A percentile compares a stretch with the other conserved stretches of the same genome.
Evolutionary conservation across 2,329 filamentous ascomycete species (phyloP).

Genomic region (Hyphodiscus sp.): DNA sequence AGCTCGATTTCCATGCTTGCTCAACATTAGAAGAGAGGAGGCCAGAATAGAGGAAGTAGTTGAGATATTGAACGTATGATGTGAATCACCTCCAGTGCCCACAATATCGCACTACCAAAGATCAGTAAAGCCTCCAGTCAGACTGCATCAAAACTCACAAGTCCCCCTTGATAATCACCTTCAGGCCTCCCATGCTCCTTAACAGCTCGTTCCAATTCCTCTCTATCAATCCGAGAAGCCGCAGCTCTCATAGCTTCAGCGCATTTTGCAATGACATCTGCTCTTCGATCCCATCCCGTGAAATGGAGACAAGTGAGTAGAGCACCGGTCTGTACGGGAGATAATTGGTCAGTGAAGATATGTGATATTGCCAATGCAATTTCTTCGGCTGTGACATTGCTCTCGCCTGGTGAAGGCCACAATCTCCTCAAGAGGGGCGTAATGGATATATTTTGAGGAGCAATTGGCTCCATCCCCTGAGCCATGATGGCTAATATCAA

Average conservation of each 20-base stretch:
- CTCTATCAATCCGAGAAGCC: conserved; percentile 63
- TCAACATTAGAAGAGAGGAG: conserved; percentile 75
- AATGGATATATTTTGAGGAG: conserved; percentile 38
- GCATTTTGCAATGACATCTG: conserved; percentile 81
- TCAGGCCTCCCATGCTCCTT: conserved; percentile 54
- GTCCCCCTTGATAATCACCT: conserved; percentile 72
- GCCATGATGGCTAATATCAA: neutral
- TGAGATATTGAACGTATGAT: conserved; percentile 98
- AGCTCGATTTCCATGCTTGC: conserved; percentile 94
- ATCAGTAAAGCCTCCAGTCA: conserved; percentile 7
- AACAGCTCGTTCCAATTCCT: conserved; percentile 55
- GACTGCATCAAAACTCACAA: conserved; percentile 50
- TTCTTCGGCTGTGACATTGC: conserved; percentile 62
- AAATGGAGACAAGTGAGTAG: conserved; percentile 90
- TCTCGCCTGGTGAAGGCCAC: conserved; percentile 48
- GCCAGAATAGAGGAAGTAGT: conserved; percentile 92
- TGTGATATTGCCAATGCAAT: conserved; percentile 85
- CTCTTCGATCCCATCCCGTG: conserved; percentile 73
- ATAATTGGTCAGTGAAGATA: conserved; percentile 86
- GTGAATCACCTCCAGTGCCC: conserved; percentile 90
- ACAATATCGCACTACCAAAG: conserved; percentile 73
- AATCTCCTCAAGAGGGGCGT: conserved; percentile 67
- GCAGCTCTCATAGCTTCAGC: conserved; percentile 78
- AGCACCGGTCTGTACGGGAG: conserved; percentile 80
- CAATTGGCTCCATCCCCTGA: conserved; percentile 16